Conservation (phyloP, 305 asterid genomes). For the Fraxinus baroniana region DNA sequence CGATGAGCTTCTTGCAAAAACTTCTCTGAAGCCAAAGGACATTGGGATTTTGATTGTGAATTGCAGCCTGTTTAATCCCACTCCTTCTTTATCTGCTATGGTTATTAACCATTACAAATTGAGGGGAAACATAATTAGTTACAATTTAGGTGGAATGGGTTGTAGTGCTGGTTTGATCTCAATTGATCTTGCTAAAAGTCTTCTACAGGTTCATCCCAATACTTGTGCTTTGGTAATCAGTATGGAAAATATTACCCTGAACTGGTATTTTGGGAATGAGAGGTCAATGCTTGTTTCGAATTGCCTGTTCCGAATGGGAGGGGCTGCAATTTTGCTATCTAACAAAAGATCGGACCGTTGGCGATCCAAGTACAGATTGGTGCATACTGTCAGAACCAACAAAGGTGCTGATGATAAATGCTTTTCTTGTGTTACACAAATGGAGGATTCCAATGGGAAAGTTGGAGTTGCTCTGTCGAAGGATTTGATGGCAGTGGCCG, state of each 20-base stretch:
- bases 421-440: conserved; percentile 42
- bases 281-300: conserved; percentile 47
- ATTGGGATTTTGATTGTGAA: conserved; percentile 45
- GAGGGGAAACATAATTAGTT: conserved; percentile 38
- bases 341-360: conserved; percentile 34
- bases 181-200: conserved; percentile 44
- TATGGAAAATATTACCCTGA: conserved; percentile 41
- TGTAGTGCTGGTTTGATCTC: conserved; percentile 51
- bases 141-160: conserved; percentile 51
- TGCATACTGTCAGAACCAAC: conserved; percentile 49
- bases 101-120: conserved; percentile 43
- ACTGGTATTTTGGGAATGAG: conserved; percentile 45
- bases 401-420: conserved; percentile 49
- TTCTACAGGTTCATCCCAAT: conserved; percentile 43
- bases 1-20: conserved; percentile 37
- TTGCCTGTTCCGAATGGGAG: conserved; percentile 48
- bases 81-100: conserved; percentile 49
- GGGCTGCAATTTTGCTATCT: conserved; percentile 46
- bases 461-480: conserved; percentile 46
- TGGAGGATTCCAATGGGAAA: conserved; percentile 39
- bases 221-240: conserved; percentile 40
- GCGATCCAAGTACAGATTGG: conserved; percentile 42
- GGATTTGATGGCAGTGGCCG: conserved; percentile 49
- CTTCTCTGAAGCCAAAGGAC: conserved; percentile 38
- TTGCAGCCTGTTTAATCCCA: conserved; percentile 46